These are phyloP conservation scores for Sclerospora graminicola DNA, from an alignment of 352 stramenopile genomes.

Conservation along the genomic window DNA sequence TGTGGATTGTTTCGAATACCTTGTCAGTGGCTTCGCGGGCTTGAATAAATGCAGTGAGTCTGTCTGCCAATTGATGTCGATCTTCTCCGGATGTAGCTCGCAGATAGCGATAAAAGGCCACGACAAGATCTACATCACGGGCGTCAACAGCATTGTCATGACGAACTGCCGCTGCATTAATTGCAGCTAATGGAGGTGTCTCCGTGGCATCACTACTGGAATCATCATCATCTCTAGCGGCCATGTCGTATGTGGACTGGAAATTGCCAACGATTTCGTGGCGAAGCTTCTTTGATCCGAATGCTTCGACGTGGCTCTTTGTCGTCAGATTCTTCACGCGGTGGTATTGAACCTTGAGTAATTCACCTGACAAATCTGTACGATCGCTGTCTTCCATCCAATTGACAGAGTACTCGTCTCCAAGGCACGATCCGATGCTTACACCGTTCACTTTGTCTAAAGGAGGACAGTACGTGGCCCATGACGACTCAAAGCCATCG, in stretches of 20 bases:
- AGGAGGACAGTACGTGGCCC: constrained; percentile 83
- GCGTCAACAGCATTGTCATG: constrained; percentile 35
- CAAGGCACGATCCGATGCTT: constrained; percentile 69
- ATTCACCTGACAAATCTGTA: constrained; percentile 67
- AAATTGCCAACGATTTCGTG: constrained; percentile 81
- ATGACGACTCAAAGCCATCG: constrained; percentile 83
- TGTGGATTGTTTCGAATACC: constrained; percentile 41
- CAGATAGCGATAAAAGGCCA: constrained; percentile 73
- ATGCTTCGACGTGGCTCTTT: constrained; percentile 77
- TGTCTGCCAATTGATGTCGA: constrained; percentile 26
- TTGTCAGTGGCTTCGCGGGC: constrained; percentile 40
- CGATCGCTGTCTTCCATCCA: constrained; percentile 89
- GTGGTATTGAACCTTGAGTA: constrained; percentile 66
- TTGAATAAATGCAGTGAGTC: constrained; percentile 30
- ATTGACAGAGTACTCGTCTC: constrained; percentile 86
- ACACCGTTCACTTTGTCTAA: constrained; percentile 63
- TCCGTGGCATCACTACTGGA: constrained; percentile 2
- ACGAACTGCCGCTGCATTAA: background rate
- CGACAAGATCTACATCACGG: constrained; percentile 62
- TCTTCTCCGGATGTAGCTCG: constrained; percentile 29
- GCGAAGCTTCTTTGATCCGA: constrained; percentile 42
- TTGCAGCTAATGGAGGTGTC: background rate
- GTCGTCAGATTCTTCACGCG: constrained; percentile 62
- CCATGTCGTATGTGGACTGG: constrained; percentile 65
- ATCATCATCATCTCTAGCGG: constrained; percentile 12